Evolutionary conservation across 208 protist genomes (phyloP).

Genomic region (Leptomonas pyrrhocoris): DNA sequence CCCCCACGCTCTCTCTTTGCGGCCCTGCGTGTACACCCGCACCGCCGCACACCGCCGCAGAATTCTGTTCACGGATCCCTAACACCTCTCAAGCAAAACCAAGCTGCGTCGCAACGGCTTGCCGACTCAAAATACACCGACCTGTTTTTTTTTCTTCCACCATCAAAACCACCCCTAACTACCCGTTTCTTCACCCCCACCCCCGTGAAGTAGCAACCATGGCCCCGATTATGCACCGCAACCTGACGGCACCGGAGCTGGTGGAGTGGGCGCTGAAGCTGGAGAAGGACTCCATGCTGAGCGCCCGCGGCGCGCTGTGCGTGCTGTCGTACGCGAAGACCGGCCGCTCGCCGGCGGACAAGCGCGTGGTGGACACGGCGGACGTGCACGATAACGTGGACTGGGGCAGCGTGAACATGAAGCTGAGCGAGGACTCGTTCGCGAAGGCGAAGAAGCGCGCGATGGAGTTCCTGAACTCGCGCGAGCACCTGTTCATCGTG

Average conservation of each 20-base stretch:
- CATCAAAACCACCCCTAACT: not conserved
- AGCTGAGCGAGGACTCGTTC: constrained; percentile 89
- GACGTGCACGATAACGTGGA: constrained; percentile 83
- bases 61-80: not conserved
- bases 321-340: constrained; percentile 91
- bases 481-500: constrained; percentile 93
- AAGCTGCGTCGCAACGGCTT: not conserved
- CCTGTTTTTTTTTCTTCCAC: not conserved
- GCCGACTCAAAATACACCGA: not conserved
- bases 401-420: constrained; percentile 96
- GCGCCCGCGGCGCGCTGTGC: constrained; percentile 83
- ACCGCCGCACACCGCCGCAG: not conserved
- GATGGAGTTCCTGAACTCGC: constrained; percentile 92
- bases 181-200: not conserved
- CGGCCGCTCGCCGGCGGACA: constrained; percentile 93
- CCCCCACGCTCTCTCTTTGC: not conserved
- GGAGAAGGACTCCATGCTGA: constrained; percentile 77
- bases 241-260: constrained; percentile 52
- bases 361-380: constrained; percentile 91
- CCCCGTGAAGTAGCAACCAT: constrained; percentile 5
- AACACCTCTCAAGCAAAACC: constrained; percentile 1
- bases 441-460: constrained; percentile 92
- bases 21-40: not conserved
- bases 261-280: constrained; percentile 70
- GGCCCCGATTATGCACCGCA: constrained; percentile 44